phyloP scores from a whole-genome alignment of 1,284 basidiomycete species.

The Rhodotorula sp. region DNA sequence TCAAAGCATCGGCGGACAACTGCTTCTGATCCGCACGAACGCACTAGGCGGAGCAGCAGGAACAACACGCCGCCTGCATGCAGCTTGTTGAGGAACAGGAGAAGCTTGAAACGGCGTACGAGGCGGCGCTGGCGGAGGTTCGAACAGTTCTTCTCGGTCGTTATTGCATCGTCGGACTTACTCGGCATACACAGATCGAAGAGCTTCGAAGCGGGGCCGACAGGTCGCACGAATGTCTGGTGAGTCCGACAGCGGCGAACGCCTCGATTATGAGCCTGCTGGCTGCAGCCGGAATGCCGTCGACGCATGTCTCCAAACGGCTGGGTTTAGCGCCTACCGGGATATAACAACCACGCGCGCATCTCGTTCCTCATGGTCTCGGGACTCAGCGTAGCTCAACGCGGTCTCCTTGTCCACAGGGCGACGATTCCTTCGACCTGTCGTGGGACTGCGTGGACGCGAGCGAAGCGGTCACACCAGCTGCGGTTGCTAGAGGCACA shows the following conservation, averaged over 20 bases:
- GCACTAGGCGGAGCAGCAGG: background rate
- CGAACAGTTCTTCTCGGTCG: background rate
- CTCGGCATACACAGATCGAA: background rate
- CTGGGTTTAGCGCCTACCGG: no score
- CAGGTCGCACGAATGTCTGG: no score
- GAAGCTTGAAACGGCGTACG: constrained; percentile 18
- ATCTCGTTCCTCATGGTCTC: no score
- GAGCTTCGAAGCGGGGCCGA: background rate
- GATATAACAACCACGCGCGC: no score
- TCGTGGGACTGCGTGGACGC: constrained; percentile 2
- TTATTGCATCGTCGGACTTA: background rate
- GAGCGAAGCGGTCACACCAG: background rate
- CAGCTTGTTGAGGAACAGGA: constrained; percentile 17
- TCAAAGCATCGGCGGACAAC: no score
- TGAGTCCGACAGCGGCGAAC: no score
- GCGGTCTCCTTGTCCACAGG: background rate
- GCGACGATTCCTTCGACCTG: background rate
- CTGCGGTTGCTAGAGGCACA: no score
- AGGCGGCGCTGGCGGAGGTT: constrained; percentile 12
- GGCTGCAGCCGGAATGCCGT: no score
- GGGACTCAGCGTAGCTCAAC: no score
- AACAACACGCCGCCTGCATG: constrained; percentile 10
- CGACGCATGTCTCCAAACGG: no score
- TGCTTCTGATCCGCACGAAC: background rate
- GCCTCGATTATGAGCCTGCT: no score